These are phyloP conservation scores for Hypoxylon sp. DNA, from an alignment of 2,329 filamentous ascomycete genomes.

Conservation along the genomic window DNA sequence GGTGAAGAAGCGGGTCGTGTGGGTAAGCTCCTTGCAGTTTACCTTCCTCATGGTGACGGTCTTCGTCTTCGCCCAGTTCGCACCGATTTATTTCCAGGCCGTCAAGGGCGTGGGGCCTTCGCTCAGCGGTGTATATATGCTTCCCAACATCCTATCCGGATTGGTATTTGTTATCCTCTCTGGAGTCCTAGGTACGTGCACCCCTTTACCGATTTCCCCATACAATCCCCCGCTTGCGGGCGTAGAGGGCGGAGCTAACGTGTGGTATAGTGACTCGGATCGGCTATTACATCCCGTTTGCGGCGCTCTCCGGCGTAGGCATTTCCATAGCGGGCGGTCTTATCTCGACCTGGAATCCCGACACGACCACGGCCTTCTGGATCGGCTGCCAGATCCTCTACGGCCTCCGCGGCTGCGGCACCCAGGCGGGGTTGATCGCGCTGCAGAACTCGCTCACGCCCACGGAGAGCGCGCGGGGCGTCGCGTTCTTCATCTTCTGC, in stretches of 20 bases:
- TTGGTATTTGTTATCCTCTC: conserved; percentile 70
- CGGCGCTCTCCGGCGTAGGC: conserved; percentile 40
- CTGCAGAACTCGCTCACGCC: conserved; percentile 47
- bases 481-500: conserved; percentile 48
- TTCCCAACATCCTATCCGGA: conserved; percentile 49
- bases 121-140: conserved; percentile 51
- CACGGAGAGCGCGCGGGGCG: conserved; percentile 44
- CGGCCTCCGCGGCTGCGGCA: conserved; percentile 44
- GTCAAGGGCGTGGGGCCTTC: conserved; percentile 48
- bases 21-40: conserved; percentile 55
- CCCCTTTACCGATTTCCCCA: background rate
- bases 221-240: background rate
- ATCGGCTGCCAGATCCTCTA: conserved; percentile 49
- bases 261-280: conserved; percentile 43
- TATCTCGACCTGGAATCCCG: conserved; percentile 46
- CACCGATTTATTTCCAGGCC: conserved; percentile 52
- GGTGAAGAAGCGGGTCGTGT: conserved; percentile 58
- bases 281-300: conserved; percentile 49
- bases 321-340: conserved; percentile 45
- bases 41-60: conserved; percentile 59
- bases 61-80: conserved; percentile 52
- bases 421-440: conserved; percentile 48
- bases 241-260: conserved; percentile 17
- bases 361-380: conserved; percentile 44
- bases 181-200: conserved; percentile 43